Evolutionary conservation across 345 rosid species (phyloP), one percentile per base, ranked within the genome.

Genomic region (Xanthoceras sorbifolium): DNA sequence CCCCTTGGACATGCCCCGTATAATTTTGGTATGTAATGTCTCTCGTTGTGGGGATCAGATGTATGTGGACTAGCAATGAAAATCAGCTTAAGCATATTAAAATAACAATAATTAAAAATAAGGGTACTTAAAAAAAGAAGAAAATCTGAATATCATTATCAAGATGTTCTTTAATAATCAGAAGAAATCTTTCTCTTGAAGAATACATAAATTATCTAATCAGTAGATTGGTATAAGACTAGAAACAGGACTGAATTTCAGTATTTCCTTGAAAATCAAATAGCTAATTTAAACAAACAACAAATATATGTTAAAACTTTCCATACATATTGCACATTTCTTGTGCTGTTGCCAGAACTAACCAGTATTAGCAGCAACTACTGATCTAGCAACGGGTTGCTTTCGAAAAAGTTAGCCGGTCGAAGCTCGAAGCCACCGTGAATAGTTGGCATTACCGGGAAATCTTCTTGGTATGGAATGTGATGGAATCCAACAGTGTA

Each of bases 401-500:
- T 84, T 67, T 92, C 89, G 42, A 89, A 92, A 68, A 92, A 93
- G 69, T 89, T 88, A 0, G 90, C 76, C 0, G 97, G 97, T 22
- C 87, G 88, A 48, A 92, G 95, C 82, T 90, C 89, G 77, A 93
- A 92, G 11, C 93, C 93, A 6, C 82, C 85, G 0, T 82, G 84
- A 46, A 93, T 73, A 4, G 87, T 83, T 0, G 95, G 85, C 98
- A 93, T 93, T 6, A 86, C 84, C 0, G 97, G 98, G 67, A 90
- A 93, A 81, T 93, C 97, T 77, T 93, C 98, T 80, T 92, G 95
- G 79, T 52, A 88, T 22, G 97, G 98, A 60, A 77, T 84, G 73
- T 90, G 98, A 82, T 90, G 97, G 79, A 93, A 85, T 64, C 97
- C 97, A 15, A 92, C 80, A 0, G 89, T 89, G 68, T 93, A 88